Base-by-base conservation (phyloP, 257 asterid species). In the Gynochthodes officinalis region DNA sequence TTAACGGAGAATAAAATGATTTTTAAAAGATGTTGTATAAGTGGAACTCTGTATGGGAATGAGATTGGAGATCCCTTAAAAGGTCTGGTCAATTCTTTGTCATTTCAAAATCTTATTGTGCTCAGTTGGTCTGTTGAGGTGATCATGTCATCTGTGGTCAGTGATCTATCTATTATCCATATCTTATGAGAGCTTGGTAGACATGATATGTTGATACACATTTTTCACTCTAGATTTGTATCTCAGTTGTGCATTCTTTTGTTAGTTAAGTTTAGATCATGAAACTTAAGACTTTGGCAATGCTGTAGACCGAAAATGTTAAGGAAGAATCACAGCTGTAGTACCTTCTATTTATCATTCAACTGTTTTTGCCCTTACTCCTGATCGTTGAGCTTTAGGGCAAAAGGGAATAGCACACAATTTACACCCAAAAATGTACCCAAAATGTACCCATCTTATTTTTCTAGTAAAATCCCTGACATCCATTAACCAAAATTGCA, bases 1-100 rank as follows among this genome's bases (percentile, higher is more conserved):
- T 96, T 95, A 68, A 95, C 99, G 67, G 99, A 92, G 80, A 95
- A 95, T 79, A 89, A 86, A 82, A 95, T 95, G 99, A 77, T 95
- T 73, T 95, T 95, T 82, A 92, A 86, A 86, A 86, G 97, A 77
- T 95, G 99, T 82, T 95, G 90, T 80, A 82, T 95, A 39, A 72
- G 82, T 74, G 99, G 97, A 81, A 78, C 89, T 80, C 85, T 87
- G 76, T 92, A 87, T 58, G 99, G 98, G 67, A 92, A 86, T 79
- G 98, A 92, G 78, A 86, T 40, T 71, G 93, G 96, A 42, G 97
- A 95, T 86, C 91, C 92, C 64, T 49, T 87, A 79, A 84, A 88
- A 84, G 99, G 99, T 92, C 84, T 67, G 74, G 28, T 58, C 35
- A n/a, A 27, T 58, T 60, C 52, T 1, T 23, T 64, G 33, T 64